Conservation (phyloP, 495 filamentous ascomycete species). For the Neurospora tetraspora region DNA sequence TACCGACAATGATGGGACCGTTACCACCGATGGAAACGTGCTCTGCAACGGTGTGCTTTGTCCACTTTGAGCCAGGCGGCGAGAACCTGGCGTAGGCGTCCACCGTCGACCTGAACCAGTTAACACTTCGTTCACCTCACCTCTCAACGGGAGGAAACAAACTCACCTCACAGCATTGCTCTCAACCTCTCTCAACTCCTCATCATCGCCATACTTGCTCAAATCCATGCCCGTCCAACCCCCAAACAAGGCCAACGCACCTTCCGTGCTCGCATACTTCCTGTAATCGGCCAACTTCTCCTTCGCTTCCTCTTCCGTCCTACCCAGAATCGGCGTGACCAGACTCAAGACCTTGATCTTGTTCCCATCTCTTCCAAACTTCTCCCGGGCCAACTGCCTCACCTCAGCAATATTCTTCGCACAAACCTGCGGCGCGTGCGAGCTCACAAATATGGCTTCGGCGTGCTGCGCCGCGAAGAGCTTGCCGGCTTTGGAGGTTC, state of each 20-base stretch:
- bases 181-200: conserved; percentile 50
- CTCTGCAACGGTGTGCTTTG: conserved; percentile 49
- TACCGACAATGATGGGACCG: conserved; percentile 40
- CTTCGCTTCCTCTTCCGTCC: conserved; percentile 43
- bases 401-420: conserved; percentile 41
- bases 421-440: conserved; percentile 36
- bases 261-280: conserved; percentile 46
- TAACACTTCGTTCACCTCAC: not conserved
- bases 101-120: conserved; percentile 19
- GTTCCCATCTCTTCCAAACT: conserved; percentile 36
- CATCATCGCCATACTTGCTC: conserved; percentile 40
- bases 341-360: conserved; percentile 45
- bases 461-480: conserved; percentile 54
- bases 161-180: conserved; percentile 52
- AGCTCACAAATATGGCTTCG: conserved; percentile 46
- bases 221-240: conserved; percentile 56
- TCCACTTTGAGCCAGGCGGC: conserved; percentile 46
- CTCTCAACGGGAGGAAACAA: not conserved
- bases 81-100: conserved; percentile 30
- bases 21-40: conserved; percentile 49
- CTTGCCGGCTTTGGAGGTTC: conserved; percentile 53
- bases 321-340: conserved; percentile 38
- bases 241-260: conserved; percentile 48
- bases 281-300: conserved; percentile 40
- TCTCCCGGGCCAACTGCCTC: conserved; percentile 29